Conservation (phyloP, 495 filamentous ascomycete species). For the Sordaria brevicollis region DNA sequence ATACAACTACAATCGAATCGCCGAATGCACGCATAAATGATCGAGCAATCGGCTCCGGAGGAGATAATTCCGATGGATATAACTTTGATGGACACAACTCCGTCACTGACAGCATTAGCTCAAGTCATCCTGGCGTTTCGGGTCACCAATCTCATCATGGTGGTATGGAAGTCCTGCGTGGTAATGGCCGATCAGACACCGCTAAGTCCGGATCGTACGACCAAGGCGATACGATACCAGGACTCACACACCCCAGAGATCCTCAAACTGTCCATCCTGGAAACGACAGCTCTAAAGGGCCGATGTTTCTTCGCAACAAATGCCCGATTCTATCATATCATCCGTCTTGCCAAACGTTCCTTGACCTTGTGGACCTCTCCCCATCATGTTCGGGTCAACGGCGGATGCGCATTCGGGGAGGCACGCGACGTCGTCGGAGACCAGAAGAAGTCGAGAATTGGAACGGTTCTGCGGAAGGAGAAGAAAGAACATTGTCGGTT, state of each 20-base stretch:
- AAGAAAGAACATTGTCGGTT: neutral
- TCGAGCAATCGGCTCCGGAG: neutral
- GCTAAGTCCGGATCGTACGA: neutral
- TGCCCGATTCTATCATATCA: constrained; percentile 53
- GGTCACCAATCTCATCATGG: neutral
- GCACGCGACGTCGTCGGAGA: constrained; percentile 36
- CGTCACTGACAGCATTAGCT: neutral
- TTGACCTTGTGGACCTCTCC: constrained; percentile 53
- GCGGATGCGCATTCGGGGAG: constrained; percentile 21
- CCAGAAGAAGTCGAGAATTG: constrained; percentile 35
- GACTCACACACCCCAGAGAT: neutral
- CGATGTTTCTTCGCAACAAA: constrained; percentile 45
- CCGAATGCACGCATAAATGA: neutral
- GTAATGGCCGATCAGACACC: neutral
- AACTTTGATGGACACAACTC: neutral
- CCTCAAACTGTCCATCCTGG: constrained; percentile 20
- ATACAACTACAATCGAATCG: constrained; percentile 46
- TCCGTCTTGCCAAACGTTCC: constrained; percentile 44
- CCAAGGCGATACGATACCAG: neutral
- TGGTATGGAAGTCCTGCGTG: neutral
- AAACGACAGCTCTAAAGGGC: constrained; percentile 26
- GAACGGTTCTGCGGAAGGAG: constrained; percentile 1
- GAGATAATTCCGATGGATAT: neutral
- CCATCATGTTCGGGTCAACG: constrained; percentile 22
- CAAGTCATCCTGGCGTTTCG: neutral